Percentiles rank a stretch among this genome's conserved stretches.
phyloP scores from a whole-genome alignment of 148 eudicot species.

The Limonium bicolor region DNA sequence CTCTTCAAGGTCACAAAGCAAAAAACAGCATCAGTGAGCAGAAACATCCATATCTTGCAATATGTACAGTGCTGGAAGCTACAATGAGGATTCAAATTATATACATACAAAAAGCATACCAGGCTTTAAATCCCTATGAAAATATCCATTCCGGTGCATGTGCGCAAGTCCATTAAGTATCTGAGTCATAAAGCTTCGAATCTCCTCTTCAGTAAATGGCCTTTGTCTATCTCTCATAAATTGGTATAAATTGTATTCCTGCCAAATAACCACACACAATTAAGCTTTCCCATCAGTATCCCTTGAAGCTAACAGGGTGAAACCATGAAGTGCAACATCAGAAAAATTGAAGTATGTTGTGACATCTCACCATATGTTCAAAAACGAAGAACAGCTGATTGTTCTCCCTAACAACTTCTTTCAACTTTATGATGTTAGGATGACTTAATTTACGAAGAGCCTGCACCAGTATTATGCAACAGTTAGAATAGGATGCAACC shows the following conservation, averaged over 20 bases:
- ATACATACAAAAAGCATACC: constrained; percentile 25
- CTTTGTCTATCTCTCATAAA: constrained; percentile 48
- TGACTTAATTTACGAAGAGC: constrained; percentile 73
- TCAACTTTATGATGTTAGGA: constrained; percentile 92
- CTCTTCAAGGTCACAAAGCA: constrained; percentile 25
- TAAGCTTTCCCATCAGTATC: too few species aligned
- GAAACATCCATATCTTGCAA: neutral
- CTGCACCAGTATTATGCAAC: constrained; percentile 22
- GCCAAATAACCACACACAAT: constrained; percentile 1
- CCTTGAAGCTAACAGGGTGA: too few species aligned
- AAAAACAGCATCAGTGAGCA: too few species aligned
- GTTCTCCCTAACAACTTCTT: constrained; percentile 79
- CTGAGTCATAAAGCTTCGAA: constrained; percentile 53
- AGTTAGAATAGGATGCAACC: neutral
- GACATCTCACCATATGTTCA: constrained; percentile 70
- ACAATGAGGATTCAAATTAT: neutral
- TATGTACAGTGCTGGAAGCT: too few species aligned
- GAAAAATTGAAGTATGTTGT: too few species aligned
- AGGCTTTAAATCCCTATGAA: constrained; percentile 92
- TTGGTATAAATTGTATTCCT: constrained; percentile 89
- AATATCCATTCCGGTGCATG: constrained; percentile 78
- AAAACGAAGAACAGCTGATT: constrained; percentile 80
- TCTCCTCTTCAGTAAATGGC: constrained; percentile 76
- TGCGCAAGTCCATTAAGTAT: constrained; percentile 76
- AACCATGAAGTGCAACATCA: too few species aligned